phyloP scores from a whole-genome alignment of 2,329 filamentous ascomycete genomes.

The Pseudocercospora fuligena region DNA sequence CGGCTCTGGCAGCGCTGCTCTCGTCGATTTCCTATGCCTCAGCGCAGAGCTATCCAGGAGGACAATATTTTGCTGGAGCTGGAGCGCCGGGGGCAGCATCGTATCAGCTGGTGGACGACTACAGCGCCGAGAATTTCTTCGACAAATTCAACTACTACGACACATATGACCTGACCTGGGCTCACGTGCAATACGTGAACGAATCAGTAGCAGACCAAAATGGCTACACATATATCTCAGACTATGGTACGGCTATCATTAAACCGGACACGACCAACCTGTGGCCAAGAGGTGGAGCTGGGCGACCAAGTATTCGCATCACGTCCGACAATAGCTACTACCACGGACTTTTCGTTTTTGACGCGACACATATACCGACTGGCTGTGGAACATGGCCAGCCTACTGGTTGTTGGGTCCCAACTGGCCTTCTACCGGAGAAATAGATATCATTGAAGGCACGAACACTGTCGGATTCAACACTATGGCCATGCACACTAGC shows the following conservation, averaged over 20 bases:
- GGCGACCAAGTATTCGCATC: constrained; percentile 43
- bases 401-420: constrained; percentile 55
- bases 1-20: constrained; percentile 25
- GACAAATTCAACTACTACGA: constrained; percentile 44
- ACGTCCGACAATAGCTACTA: constrained; percentile 45
- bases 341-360: constrained; percentile 46
- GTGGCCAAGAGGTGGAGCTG: constrained; percentile 46
- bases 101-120: constrained; percentile 41
- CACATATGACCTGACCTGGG: constrained; percentile 39
- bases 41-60: constrained; percentile 37
- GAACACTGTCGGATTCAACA: constrained; percentile 36
- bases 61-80: constrained; percentile 33
- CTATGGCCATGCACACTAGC: constrained; percentile 40
- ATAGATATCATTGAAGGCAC: constrained; percentile 47
- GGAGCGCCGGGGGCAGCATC: constrained; percentile 36
- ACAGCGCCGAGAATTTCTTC: constrained; percentile 40
- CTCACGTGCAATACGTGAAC: constrained; percentile 49
- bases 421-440: constrained; percentile 42
- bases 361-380: constrained; percentile 45
- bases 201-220: constrained; percentile 41
- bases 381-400: constrained; percentile 49
- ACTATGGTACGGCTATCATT: constrained; percentile 36
- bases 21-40: constrained; percentile 24
- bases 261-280: constrained; percentile 46
- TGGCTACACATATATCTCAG: constrained; percentile 34